Percentiles rank a stretch among this genome's conserved stretches.
These are phyloP conservation scores for Tetrahymena elliotti DNA, from an alignment of 73 alveolate species.

Conservation along the genomic window DNA sequence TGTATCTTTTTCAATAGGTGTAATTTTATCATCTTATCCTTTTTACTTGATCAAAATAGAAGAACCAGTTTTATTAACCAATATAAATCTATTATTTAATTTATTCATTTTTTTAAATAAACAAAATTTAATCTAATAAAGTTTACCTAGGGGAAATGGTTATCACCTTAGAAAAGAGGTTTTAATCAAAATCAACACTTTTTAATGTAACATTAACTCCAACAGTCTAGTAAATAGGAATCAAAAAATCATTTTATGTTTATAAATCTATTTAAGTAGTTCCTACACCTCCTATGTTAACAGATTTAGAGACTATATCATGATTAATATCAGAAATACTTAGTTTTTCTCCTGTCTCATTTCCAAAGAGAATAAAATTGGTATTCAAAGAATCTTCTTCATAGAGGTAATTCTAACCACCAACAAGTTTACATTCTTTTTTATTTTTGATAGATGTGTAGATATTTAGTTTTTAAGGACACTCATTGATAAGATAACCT, in stretches of 20 bases:
- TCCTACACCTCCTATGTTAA: not conserved
- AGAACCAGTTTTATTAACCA: not conserved
- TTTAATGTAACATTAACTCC: not conserved
- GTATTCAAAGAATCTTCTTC: conserved; percentile 11
- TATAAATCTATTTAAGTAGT: conserved; percentile 4
- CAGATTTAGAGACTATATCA: not conserved
- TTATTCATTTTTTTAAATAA: not conserved
- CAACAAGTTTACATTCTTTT: not conserved
- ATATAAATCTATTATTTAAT: not conserved
- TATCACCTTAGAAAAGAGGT: not conserved
- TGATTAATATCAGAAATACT: not conserved
- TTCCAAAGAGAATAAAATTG: not conserved
- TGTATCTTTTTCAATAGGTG: not conserved
- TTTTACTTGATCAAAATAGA: not conserved
- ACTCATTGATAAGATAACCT: not conserved
- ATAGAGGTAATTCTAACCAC: not conserved
- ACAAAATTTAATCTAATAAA: not conserved
- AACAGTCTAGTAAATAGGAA: not conserved
- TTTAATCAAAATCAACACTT: not conserved
- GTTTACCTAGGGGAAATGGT: not conserved
- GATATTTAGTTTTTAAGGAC: not conserved
- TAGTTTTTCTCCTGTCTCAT: not conserved
- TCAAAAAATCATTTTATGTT: not conserved
- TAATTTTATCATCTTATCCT: not conserved
- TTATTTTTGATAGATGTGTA: conserved; percentile 1